Evolutionary conservation across 306 rosid species (phyloP).

Genomic region (Lathyrus aphaca): DNA sequence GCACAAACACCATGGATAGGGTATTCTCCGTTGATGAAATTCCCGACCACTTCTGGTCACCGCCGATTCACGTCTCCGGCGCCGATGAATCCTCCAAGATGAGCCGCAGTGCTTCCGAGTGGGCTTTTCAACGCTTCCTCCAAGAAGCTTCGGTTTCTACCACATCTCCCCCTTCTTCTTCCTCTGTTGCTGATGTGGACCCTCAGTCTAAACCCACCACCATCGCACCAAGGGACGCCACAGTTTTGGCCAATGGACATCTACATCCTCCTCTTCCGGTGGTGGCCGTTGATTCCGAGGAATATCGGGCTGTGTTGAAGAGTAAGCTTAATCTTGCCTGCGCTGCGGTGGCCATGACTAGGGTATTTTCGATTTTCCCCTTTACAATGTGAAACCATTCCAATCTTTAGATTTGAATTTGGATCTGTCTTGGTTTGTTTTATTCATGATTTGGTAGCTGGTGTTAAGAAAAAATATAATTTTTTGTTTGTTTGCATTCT

Average conservation of each 20-base stretch:
- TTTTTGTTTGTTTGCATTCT: neutral
- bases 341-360: constrained; percentile 83
- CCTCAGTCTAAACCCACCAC: neutral
- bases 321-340: constrained; percentile 88
- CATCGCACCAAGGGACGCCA: constrained; percentile 5
- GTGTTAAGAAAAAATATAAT: neutral
- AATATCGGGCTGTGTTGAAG: constrained; percentile 83
- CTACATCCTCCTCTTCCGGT: constrained; percentile 37
- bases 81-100: constrained; percentile 48
- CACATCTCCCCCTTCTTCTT: constrained; percentile 46
- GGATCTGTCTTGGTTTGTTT: constrained; percentile 14
- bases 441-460: neutral
- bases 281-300: constrained; percentile 60
- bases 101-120: constrained; percentile 87
- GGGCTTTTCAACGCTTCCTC: constrained; percentile 87
- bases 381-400: constrained; percentile 9
- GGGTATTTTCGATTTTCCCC: constrained; percentile 48
- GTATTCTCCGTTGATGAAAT: constrained; percentile 80
- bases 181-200: constrained; percentile 43
- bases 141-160: constrained; percentile 47
- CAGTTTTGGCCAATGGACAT: constrained; percentile 21
- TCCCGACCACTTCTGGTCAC: constrained; percentile 74
- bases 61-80: constrained; percentile 31
- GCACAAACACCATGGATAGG: constrained; percentile 68
- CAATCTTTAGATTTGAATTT: neutral